These are phyloP conservation scores for Globisporangium lucens DNA, from an alignment of 352 stramenopile genomes.

Conservation along the genomic window DNA sequence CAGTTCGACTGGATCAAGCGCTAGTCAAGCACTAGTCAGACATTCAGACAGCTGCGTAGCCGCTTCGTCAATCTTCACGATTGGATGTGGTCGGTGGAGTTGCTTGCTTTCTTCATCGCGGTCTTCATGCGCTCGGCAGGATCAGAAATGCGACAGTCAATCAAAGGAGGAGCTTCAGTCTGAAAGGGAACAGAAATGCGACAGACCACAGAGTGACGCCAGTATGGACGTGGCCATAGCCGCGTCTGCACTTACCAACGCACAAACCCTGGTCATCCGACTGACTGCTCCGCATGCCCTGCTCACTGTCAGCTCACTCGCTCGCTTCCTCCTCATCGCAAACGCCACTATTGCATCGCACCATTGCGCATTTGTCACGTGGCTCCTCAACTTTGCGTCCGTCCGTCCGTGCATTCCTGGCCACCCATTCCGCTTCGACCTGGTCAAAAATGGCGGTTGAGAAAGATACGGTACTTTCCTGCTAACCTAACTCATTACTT, in stretches of 20 bases:
- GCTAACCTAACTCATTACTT: neutral
- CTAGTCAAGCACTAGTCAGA: neutral
- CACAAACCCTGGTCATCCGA: neutral
- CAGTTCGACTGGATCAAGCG: neutral
- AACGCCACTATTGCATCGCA: neutral
- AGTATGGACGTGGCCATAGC: neutral
- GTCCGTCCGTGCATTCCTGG: neutral
- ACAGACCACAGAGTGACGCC: constrained; percentile 2
- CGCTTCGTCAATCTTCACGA: neutral
- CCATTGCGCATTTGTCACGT: neutral
- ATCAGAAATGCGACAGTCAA: constrained; percentile 10
- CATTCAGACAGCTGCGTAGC: neutral
- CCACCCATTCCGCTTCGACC: neutral
- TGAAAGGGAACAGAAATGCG: neutral
- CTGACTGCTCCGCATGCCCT: neutral
- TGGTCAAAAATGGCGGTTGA: neutral
- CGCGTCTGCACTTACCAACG: neutral
- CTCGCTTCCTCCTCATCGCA: neutral
- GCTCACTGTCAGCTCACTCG: neutral
- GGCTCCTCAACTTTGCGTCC: neutral
- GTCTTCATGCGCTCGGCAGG: neutral
- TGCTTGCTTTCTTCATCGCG: neutral
- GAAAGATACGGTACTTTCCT: too few species aligned
- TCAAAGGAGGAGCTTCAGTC: neutral
- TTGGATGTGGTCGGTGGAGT: neutral